A percentile compares a stretch with the other conserved stretches of the same genome.
phyloP scores from a whole-genome alignment of 2,329 filamentous ascomycete genomes.

The Cadophora gregata region DNA sequence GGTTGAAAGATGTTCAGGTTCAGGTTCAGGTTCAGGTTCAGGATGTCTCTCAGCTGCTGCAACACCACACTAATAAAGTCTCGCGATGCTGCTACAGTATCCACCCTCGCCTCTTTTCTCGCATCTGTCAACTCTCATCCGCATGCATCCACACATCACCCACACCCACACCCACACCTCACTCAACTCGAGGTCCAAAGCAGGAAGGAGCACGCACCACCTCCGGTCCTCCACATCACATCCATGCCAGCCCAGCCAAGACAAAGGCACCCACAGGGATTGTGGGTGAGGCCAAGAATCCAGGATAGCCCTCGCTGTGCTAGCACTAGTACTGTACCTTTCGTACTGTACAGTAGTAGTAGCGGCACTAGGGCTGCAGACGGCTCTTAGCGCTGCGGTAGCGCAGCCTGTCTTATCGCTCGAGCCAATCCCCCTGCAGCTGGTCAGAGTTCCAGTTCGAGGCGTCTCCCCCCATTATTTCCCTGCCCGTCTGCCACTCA shows the following conservation, averaged over 20 bases:
- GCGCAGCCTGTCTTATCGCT: slow-evolving; percentile 1
- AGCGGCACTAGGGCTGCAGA: neutral
- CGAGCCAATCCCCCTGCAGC: slow-evolving; percentile 8
- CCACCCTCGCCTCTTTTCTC: neutral
- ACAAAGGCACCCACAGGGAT: neutral
- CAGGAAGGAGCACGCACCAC: slow-evolving; percentile 1
- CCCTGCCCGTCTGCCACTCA: neutral
- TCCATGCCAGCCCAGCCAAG: neutral
- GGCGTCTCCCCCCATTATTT: slow-evolving; percentile 10
- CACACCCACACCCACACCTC: neutral
- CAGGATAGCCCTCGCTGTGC: neutral
- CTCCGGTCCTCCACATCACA: neutral
- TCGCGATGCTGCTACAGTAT: neutral
- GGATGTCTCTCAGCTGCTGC: neutral
- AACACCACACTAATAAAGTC: neutral
- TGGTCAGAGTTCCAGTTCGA: slow-evolving; percentile 4
- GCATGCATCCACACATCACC: neutral
- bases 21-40: neutral
- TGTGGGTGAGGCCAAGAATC: no score
- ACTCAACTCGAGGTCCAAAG: no score
- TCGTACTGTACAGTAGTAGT: no score
- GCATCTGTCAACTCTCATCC: neutral
- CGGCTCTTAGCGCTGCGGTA: slow-evolving; percentile 1
- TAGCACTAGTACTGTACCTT: no score
- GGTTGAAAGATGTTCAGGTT: neutral